phyloP scores from a whole-genome alignment of 2,329 filamentous ascomycete species.

The Echinosphaeria canescens region DNA sequence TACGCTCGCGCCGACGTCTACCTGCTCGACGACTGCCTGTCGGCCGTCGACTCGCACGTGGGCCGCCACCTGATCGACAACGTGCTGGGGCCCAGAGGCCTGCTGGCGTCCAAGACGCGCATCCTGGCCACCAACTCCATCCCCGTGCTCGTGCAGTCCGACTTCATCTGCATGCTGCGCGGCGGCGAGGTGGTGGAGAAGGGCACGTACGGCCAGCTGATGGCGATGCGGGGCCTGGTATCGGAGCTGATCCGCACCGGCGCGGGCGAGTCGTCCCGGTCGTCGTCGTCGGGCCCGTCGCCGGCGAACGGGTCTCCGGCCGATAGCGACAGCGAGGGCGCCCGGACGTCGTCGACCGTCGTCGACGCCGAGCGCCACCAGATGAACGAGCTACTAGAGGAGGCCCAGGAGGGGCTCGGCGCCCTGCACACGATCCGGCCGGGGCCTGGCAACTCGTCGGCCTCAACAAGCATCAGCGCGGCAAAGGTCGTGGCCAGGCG shows the following conservation, averaged over 20 bases:
- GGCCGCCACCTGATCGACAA: conserved; percentile 88
- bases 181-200: conserved; percentile 70
- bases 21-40: conserved; percentile 80
- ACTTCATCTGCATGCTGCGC: conserved; percentile 69
- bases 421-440: conserved; percentile 55
- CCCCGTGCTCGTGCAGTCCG: conserved; percentile 68
- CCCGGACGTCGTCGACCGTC: conserved; percentile 34
- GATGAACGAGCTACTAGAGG: conserved; percentile 47
- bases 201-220: conserved; percentile 75
- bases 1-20: conserved; percentile 96
- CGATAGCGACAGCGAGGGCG: conserved; percentile 18
- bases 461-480: conserved; percentile 10
- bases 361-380: conserved; percentile 26
- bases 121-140: conserved; percentile 94
- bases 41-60: conserved; percentile 96
- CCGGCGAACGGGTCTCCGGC: conserved; percentile 11
- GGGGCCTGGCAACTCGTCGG: conserved; percentile 10
- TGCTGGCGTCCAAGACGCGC: conserved; percentile 70
- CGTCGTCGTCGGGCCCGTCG: conserved; percentile 9
- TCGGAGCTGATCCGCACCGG: conserved; percentile 64
- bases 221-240: conserved; percentile 87
- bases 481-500: too few species aligned
- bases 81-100: conserved; percentile 67
- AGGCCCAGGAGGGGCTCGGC: conserved; percentile 57
- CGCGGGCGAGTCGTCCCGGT: conserved; percentile 29